Base-by-base conservation (phyloP, 768 basidiomycete species). In the Pholiota microspora region DNA sequence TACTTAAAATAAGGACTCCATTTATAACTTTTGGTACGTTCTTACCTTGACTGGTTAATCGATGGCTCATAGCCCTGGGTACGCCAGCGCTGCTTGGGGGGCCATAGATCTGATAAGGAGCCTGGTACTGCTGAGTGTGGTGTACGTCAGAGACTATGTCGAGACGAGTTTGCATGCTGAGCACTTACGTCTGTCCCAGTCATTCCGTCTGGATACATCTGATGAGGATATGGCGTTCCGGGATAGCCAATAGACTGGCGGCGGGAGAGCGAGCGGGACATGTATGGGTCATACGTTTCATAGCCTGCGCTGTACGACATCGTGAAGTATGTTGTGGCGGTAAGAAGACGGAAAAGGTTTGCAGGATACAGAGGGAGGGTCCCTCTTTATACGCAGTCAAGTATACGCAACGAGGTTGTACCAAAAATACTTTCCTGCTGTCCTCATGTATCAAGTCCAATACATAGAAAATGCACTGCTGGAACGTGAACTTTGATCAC, bases 101-200 rank as follows among this genome's bases (percentile, higher is more conserved):
- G 4, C 71, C 73, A 64, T 83, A 83, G 52, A 74, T 69, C 7
- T 75, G 73, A 63, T 84, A 83, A 2, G 72, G 66, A 31, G 73
- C 70, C 49, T 75, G 76, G 34, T 83, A 83, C 71, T 76, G 54
- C 21, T n/a, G 44, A 44, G 49, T 28, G 18, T n/a, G 51, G 45
- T 47, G 23, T 18, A 42, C 6, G 9, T 42, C 16, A 40, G 38
- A 42, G 21, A 8, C 6, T 23, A 7, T 42, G 12, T 42, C 54
- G 7, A 63, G 25, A 34, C 15, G 24, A 29, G 12, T 9, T 16
- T 36, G 45, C 25, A 28, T 28, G 25, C 28, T 45, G 51, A 40
- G 24, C 16, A 64, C 73, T 59, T 59, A 82, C 83, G 45, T 80
- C 77, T 34, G 68, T 57, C 16, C 72, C 56, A 45, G 73, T 70